Evolutionary conservation across 2,329 filamentous ascomycete species (phyloP), one percentile per base, ranked within the genome.

Genomic region (Cladophialophora carrionii): DNA sequence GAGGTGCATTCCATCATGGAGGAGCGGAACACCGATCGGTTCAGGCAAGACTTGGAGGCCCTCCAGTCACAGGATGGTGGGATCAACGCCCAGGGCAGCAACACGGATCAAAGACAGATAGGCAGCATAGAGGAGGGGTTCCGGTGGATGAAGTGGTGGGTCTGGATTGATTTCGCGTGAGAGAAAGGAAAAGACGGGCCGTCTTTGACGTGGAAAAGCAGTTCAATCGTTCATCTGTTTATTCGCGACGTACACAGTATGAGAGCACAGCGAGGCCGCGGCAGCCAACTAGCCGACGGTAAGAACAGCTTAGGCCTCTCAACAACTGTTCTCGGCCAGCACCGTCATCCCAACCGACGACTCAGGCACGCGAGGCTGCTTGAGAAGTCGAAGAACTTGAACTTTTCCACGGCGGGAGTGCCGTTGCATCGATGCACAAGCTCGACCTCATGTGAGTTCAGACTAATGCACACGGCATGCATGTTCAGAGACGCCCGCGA

Each of bases 111-210:
- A 17, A 61, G 32, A 20, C 57, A 66, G 17, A 59, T 64, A 46
- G 62, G 62, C 0, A 56, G 31, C 17, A 22, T 62, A 2, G 64
- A 65, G 10, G 60, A 66, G 22, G 70, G 67, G 5, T 68, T 68
- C 31, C 57, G 68, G 41, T 70, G 70, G 68, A 70, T 70, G 70
- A 67, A 62, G 31, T 71, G 61, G 58, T 66, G 63, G 60, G 67
- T 70, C 53, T 70, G 70, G 68, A 43, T 71, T 57, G 62, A 68
- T n/a, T 71, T 71, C 43, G 60, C 29, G 6, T 64, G n/a, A 67
- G 61, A 57, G n/a, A 32, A 14, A 20, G 31, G 20, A 31, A 14
- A 10, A 32, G 4, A 10, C 10, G 0, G 20, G 10, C 20, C 22
- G 5, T 3, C 26, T 3, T 29, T 29, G 26, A 29, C 6, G 6